These are phyloP conservation scores for Anthracocystis walkeri DNA, from an alignment of 1,284 basidiomycete genomes.

Conservation along the genomic window DNA sequence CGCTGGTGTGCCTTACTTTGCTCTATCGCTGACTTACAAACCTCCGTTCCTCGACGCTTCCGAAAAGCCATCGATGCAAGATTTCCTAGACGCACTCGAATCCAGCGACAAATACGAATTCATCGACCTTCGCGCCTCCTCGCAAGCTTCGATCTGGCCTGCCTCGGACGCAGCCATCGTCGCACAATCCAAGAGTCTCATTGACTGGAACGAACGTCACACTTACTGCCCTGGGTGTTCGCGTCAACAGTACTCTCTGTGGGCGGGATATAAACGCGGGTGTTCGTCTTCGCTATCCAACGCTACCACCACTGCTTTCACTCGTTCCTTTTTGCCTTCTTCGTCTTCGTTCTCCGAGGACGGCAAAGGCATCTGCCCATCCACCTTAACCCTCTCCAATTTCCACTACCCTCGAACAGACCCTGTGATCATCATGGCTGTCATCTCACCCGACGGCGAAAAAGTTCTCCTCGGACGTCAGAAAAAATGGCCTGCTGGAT, in stretches of 20 bases:
- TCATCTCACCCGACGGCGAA: slow-evolving; percentile 81
- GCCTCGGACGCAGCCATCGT: slow-evolving; percentile 58
- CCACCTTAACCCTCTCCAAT: slow-evolving; percentile 54
- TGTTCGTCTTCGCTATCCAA: slow-evolving; percentile 73
- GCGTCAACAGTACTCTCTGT: slow-evolving; percentile 82
- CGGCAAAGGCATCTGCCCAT: slow-evolving; percentile 40
- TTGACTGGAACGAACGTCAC: slow-evolving; percentile 68
- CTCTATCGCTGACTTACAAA: slow-evolving; percentile 60
- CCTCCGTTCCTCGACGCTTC: slow-evolving; percentile 17
- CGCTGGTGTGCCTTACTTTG: slow-evolving; percentile 62
- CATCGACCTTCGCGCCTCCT: slow-evolving; percentile 59
- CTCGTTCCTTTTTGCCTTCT: slow-evolving; percentile 16
- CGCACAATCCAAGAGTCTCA: slow-evolving; percentile 57
- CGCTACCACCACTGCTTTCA: slow-evolving; percentile 15
- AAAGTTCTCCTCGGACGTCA: slow-evolving; percentile 84
- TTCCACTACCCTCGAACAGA: slow-evolving; percentile 66
- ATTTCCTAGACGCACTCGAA: slow-evolving; percentile 38
- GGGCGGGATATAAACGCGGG: slow-evolving; percentile 94
- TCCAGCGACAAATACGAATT: slow-evolving; percentile 51
- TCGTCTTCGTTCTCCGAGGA: slow-evolving; percentile 32
- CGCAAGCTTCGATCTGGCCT: slow-evolving; percentile 47
- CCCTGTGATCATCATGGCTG: slow-evolving; percentile 88
- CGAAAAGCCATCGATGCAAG: slow-evolving; percentile 25
- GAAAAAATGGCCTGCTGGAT: slow-evolving; percentile 74
- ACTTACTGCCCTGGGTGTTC: slow-evolving; percentile 92